A percentile compares a stretch with the other conserved stretches of the same genome.
Conservation (phyloP, 1,284 basidiomycete species). For the Microbotryomycetes sp. region DNA sequence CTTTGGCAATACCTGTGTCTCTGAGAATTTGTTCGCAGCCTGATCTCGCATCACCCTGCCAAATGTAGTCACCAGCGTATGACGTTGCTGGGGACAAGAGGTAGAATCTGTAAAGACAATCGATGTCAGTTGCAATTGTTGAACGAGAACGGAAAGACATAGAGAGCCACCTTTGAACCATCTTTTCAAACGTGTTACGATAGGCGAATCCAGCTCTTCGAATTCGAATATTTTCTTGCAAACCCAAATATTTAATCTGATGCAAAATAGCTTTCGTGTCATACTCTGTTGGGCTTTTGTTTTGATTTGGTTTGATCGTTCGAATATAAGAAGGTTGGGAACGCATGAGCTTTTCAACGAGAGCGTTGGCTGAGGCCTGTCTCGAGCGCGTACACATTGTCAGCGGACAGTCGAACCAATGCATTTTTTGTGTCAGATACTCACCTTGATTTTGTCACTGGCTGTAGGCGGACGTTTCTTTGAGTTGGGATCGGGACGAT, state of each 20-base stretch:
- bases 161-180: conserved; percentile 67
- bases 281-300: conserved; percentile 86
- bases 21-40: conserved; percentile 89
- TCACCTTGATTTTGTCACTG: conserved; percentile 92
- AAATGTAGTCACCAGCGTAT: conserved; percentile 98
- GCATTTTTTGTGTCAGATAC: conserved; percentile 18
- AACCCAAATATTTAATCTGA: conserved; percentile 97
- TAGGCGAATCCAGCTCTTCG: conserved; percentile 97
- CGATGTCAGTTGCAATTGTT: background rate
- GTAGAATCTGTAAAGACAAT: conserved; percentile 62
- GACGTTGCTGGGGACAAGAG: conserved; percentile 89
- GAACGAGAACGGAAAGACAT: background rate
- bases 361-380: conserved; percentile 77
- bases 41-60: conserved; percentile 82
- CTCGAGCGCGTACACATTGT: background rate
- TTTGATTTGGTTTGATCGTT: conserved; percentile 99
- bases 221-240: conserved; percentile 98
- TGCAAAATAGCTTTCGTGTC: conserved; percentile 91
- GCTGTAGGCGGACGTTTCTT: conserved; percentile 98
- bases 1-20: conserved; percentile 89
- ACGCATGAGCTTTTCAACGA: conserved; percentile 93
- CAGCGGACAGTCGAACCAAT: background rate
- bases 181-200: conserved; percentile 94
- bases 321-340: conserved; percentile 98
- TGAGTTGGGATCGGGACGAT: conserved; percentile 88